These are phyloP conservation scores for Ampelomyces quisqualis DNA, from an alignment of 2,329 filamentous ascomycete genomes.

Conservation along the genomic window DNA sequence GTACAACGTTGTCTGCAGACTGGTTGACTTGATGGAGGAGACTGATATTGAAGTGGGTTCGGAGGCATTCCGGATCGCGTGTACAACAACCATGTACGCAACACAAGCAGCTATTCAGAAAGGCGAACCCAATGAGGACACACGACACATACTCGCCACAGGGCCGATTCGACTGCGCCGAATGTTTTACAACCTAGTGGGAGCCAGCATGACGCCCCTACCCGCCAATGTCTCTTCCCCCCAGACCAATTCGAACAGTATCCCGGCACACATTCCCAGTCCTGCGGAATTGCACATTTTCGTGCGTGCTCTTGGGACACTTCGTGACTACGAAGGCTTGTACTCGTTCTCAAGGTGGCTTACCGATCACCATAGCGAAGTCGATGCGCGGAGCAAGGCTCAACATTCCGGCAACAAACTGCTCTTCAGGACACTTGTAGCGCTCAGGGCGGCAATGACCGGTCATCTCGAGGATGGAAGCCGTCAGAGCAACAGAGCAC, in stretches of 20 bases:
- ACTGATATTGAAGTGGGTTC: slow-evolving; percentile 40
- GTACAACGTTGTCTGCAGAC: slow-evolving; percentile 25
- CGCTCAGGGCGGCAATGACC: slow-evolving; percentile 48
- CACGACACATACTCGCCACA: slow-evolving; percentile 16
- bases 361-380: slow-evolving; percentile 26
- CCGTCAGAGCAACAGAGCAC: slow-evolving; percentile 13
- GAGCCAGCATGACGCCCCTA: slow-evolving; percentile 17
- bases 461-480: slow-evolving; percentile 19
- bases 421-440: slow-evolving; percentile 42
- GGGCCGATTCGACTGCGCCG: slow-evolving; percentile 25
- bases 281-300: slow-evolving; percentile 59
- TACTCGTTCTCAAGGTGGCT: slow-evolving; percentile 62
- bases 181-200: slow-evolving; percentile 30
- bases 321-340: slow-evolving; percentile 62
- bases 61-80: slow-evolving; percentile 34
- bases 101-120: slow-evolving; percentile 24
- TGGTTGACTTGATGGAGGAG: slow-evolving; percentile 31
- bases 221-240: too few species aligned
- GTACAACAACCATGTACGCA: slow-evolving; percentile 35
- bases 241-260: not conserved
- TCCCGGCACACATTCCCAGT: slow-evolving; percentile 49
- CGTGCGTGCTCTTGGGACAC: slow-evolving; percentile 62
- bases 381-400: slow-evolving; percentile 30
- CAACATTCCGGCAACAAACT: slow-evolving; percentile 24
- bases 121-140: slow-evolving; percentile 9